Base-by-base conservation (phyloP, 2,329 filamentous ascomycete species). In the Claviceps sp. region DNA sequence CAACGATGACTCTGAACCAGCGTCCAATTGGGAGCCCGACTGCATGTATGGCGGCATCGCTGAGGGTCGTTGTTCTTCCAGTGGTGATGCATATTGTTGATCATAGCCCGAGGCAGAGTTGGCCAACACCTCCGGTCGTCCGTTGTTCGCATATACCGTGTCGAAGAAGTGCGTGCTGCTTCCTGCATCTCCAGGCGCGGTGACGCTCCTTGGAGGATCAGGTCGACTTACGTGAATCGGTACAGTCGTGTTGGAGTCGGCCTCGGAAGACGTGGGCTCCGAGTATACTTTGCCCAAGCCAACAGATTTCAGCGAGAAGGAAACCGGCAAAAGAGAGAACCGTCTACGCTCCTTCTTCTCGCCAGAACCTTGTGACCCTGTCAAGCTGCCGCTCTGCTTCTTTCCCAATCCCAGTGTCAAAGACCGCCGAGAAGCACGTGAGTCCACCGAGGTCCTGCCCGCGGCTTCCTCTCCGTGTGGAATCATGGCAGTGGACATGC, bases 401-500 rank as follows among this genome's bases (percentile, higher is more conserved):
- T 82, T 85, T 42, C 78, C 79, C 18, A 86, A 73, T 1, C 79
- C 81, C 47, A 86, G 70, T 1, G 84, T 84, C 62, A 86, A 84
- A 0, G 85, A 88, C 46, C 84, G 79, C 24, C 85, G 78, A 37
- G 80, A 81, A 18, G 70, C 70, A 56, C 73, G 73, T 3, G 84
- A 89, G 58, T 90, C 86, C 61, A 86, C 79, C 1, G 86, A 90
- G 42, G 74, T 72, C 47, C 85, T 74, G 1, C 62, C 59, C 5
- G 59, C 61, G 13, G 74, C 67, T 50, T 77, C 73, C 41, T 81
- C 79, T 37, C 73, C 74, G 47, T 76, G 76, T 5, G 79, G 72
- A 11, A 11, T 11, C 66, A 85, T 79, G 2, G 81, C 74, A 56
- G 85, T 84, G 55, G 85, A 80, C 88, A 96, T 94, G 71, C 89